These are phyloP conservation scores for Plantago elongata DNA, from an alignment of 257 asterid genomes.

Conservation along the genomic window DNA sequence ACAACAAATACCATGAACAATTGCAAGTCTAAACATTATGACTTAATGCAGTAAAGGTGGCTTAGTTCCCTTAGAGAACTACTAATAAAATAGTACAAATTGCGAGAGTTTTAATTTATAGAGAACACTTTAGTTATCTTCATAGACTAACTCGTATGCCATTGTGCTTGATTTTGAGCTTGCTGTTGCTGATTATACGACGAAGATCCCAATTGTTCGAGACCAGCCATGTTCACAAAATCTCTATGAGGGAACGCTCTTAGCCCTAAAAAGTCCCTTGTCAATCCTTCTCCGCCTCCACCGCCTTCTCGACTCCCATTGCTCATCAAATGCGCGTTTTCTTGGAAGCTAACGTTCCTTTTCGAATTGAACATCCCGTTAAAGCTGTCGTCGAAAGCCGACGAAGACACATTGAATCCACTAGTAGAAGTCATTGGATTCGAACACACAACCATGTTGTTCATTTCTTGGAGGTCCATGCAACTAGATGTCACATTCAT, in stretches of 20 bases:
- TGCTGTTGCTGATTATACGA: slow-evolving; percentile 27
- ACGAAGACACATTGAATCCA: slow-evolving; percentile 18
- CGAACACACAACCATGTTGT: slow-evolving; percentile 14
- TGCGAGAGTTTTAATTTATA: too few relatives aligned
- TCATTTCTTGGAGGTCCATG: slow-evolving; percentile 26
- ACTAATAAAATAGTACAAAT: too few relatives aligned
- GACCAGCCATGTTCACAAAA: slow-evolving; percentile 37
- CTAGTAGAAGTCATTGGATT: slow-evolving; percentile 22
- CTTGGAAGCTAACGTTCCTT: slow-evolving; percentile 21
- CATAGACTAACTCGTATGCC: slow-evolving; percentile 27
- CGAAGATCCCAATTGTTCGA: slow-evolving; percentile 42
- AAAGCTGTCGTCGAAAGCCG: slow-evolving; percentile 24
- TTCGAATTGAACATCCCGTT: slow-evolving; percentile 28
- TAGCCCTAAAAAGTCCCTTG: slow-evolving; percentile 58
- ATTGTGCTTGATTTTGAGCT: slow-evolving; percentile 30
- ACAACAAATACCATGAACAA: too few relatives aligned
- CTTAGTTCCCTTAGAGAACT: too few relatives aligned
- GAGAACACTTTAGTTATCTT: background rate
- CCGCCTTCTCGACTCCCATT: slow-evolving; percentile 8
- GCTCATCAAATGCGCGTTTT: background rate
- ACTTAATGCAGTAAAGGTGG: too few relatives aligned
- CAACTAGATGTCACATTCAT: slow-evolving; percentile 28
- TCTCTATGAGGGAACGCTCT: slow-evolving; percentile 46
- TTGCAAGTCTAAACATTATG: too few relatives aligned
- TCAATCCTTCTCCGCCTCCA: slow-evolving; percentile 35